phyloP scores from a whole-genome alignment of 1,284 basidiomycete species.

The Trametes pubescens region DNA sequence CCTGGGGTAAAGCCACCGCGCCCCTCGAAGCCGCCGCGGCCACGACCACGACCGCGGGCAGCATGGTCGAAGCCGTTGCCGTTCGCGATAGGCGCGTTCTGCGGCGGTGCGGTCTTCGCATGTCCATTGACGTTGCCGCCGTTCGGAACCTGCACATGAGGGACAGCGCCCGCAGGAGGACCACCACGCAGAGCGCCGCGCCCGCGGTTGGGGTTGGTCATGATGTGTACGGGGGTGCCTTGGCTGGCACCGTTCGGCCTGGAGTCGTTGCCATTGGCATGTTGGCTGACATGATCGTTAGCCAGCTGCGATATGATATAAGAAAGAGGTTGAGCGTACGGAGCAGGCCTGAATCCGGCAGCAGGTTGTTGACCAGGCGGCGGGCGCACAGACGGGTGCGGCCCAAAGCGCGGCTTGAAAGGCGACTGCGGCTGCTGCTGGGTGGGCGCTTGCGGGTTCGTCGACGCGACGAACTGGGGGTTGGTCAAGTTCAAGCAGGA shows the following conservation, averaged over 20 bases:
- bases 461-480: slow-evolving; percentile 82
- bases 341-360: slow-evolving; percentile 67
- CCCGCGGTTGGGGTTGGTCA: slow-evolving; percentile 77
- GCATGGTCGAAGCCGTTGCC: slow-evolving; percentile 8
- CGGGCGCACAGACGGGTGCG: slow-evolving; percentile 66
- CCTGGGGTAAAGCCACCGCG: background rate
- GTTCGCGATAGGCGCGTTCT: slow-evolving; percentile 1
- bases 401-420: slow-evolving; percentile 75
- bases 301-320: slow-evolving; percentile 11
- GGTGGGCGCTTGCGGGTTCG: slow-evolving; percentile 58
- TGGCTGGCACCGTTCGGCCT: slow-evolving; percentile 9
- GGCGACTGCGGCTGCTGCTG: slow-evolving; percentile 52
- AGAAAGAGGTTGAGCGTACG: slow-evolving; percentile 37
- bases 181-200: slow-evolving; percentile 44
- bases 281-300: slow-evolving; percentile 31
- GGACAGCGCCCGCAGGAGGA: background rate
- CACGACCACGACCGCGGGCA: slow-evolving; percentile 38
- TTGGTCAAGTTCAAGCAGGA: slow-evolving; percentile 87
- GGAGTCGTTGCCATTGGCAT: slow-evolving; percentile 13
- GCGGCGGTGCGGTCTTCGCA: slow-evolving; percentile 13
- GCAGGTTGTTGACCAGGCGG: slow-evolving; percentile 58
- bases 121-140: slow-evolving; percentile 25
- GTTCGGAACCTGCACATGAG: slow-evolving; percentile 15
- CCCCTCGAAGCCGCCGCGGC: slow-evolving; percentile 27
- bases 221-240: slow-evolving; percentile 54